A percentile compares a stretch with the other conserved stretches of the same genome.
phyloP scores from a whole-genome alignment of 441 rosid species.

The Bocquillonia castaneifolia region DNA sequence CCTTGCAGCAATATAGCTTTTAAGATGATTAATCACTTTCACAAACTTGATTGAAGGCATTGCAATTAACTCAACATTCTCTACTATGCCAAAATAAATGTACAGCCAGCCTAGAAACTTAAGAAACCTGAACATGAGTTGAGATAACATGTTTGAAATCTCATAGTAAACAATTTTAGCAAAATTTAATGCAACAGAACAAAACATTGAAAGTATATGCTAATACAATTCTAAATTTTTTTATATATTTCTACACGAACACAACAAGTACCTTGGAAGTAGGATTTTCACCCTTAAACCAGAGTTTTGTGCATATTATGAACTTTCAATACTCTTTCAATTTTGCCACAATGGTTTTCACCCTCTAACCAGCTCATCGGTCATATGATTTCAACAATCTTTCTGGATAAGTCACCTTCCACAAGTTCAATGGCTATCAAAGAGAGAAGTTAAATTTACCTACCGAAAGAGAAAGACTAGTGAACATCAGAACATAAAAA shows the following conservation, averaged over 20 bases:
- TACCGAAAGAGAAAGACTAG: conserved; percentile 9
- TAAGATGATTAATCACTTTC: conserved; percentile 91
- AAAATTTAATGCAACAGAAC: no score
- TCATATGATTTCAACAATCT: conserved; percentile 91
- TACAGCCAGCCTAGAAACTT: conserved; percentile 98
- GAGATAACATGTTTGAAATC: no score
- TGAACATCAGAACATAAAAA: conserved; percentile 3
- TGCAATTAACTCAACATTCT: conserved; percentile 94
- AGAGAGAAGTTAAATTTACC: conserved; percentile 10
- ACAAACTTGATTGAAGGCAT: conserved; percentile 96
- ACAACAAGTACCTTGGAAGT: no score
- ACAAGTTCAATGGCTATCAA: conserved; percentile 77
- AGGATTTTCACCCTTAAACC: no score
- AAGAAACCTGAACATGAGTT: no score
- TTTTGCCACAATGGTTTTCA: conserved; percentile 76
- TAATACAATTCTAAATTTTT: no score
- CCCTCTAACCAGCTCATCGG: conserved; percentile 81
- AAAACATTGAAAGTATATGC: no score
- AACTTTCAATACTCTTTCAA: conserved; percentile 82
- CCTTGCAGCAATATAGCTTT: conserved; percentile 90
- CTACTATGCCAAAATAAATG: conserved; percentile 91
- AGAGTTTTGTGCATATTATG: conserved; percentile 92
- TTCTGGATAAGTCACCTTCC: conserved; percentile 93
- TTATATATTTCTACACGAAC: no score
- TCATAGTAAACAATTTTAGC: no score